Evolutionary conservation across 176 grass and related monocot species (phyloP), one percentile per base, ranked within the genome.

Genomic region (Calamus simplicifolius): DNA sequence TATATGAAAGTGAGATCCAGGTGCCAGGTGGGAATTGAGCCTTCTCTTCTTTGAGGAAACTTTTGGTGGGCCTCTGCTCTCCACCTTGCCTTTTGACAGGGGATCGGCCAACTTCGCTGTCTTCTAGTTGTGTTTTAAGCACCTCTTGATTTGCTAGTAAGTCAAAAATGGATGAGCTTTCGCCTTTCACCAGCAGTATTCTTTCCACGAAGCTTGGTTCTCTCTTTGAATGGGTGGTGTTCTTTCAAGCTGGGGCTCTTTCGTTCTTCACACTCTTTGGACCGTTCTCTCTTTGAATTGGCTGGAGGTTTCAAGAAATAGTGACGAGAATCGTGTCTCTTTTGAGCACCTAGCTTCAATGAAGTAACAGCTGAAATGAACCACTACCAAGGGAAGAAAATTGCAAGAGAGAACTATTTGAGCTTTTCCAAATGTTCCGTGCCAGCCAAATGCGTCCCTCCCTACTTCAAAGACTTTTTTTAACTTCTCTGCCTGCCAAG

Each of bases 11-110:
- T 57, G 58, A 52, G 50, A 25, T 31, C 52, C 29, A 57, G 38
- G 53, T 19, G 64, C 67, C 18, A 71, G 54, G 54, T 77, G 57
- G 38, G 23, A 69, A 52, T 66, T 65, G 67, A 67, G 52, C 51
- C 51, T 87, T 69, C 50, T 78, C 28, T 48, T 73, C 62, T 83
- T 82, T 79, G 57, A 57, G 59, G 30, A 56, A 54, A 49, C 63
- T 58, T 25, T 54, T 59, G 51, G 51, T 77, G 67, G 64, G 68
- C 35, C 81, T 86, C 73, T 84, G 77, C 74, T 84, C 74, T 73
- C 49, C 56, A 23, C 21, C 21, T 23, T 23, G 21, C 21, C 21
- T 48, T 62, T 48, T 48, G 29, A n/a, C 8, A 43, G 1, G 35
- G 35, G 2, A 43, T 43, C 8, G 35, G 12, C 8, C 8, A 43